Base-by-base conservation (phyloP, 768 basidiomycete genomes). In the Termitomyces sp. region DNA sequence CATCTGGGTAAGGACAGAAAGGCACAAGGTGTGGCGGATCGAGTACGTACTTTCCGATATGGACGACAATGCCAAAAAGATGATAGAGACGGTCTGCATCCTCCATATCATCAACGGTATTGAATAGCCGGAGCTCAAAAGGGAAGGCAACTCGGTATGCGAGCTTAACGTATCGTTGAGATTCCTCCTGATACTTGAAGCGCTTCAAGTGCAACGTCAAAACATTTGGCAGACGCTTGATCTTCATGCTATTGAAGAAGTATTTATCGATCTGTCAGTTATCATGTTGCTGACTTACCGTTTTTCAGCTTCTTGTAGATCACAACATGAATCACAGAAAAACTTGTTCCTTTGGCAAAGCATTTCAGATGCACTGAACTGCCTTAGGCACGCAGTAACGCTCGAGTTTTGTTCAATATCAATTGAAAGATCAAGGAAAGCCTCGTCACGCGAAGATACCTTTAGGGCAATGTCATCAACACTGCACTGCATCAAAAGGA, bases 341-440 rank as follows among this genome's bases (percentile, higher is more conserved):
- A 98, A 99, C 74, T 98, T 98, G 79, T 99, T 98, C 72, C 84
- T 90, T 71, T 96, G 93, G 65, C 93, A 95, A 20, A 99, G 83
- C 95, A 98, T 99, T 73, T 99, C 97, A 67, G 90, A 92, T 41
- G 94, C 95, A 67, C 93, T 96, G 70, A 99, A 99, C 68, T 95
- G 93, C 47, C 94, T 84, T 36, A 99, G 82, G 70, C 97, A 99
- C 7, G 95, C 90, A 2, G 95, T 96, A 54, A 99, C 87, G 61
- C 93, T 96, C 3, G 94, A 92, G 72, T 98, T 97, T 71, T 97
- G 93, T 70, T 98, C 96, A 64, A 99, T 98, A 70, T 99, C 97
- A 72, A 99, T 93, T 5, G 95, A 98, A n/a, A 99, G 80, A 74
- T 99, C 97, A 55, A 99, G 82, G 74, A 99, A 99, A 10, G 88